These are phyloP conservation scores for Gossypium australe DNA, from an alignment of 345 rosid species.

Conservation along the genomic window DNA sequence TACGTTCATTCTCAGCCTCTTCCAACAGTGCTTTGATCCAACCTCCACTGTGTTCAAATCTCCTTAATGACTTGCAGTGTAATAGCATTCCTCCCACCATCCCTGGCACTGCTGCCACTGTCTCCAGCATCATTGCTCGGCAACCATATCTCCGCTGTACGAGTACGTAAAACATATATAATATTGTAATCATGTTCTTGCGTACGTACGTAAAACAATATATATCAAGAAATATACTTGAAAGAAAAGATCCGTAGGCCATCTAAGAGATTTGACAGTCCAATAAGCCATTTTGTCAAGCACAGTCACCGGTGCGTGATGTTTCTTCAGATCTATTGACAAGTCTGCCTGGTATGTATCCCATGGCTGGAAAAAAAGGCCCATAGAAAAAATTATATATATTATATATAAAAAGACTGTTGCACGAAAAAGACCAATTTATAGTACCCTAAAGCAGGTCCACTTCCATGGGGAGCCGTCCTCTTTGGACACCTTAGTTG, in stretches of 20 bases:
- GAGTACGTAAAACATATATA: not conserved
- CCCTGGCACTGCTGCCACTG: constrained; percentile 80
- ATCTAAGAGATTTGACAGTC: constrained; percentile 65
- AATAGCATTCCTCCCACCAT: constrained; percentile 80
- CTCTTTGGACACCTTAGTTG: constrained; percentile 37
- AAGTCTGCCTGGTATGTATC: constrained; percentile 55
- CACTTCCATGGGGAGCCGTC: constrained; percentile 64
- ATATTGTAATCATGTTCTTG: not conserved
- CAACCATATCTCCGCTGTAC: constrained; percentile 63
- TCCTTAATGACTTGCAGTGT: constrained; percentile 65
- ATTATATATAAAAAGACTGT: no score
- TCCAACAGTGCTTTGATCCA: constrained; percentile 76
- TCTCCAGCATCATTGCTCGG: constrained; percentile 87
- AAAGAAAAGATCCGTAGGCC: constrained; percentile 68
- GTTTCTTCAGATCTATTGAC: constrained; percentile 65
- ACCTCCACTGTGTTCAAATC: constrained; percentile 77
- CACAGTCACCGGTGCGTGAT: constrained; percentile 46
- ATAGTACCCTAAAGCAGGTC: constrained; percentile 49
- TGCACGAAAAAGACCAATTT: no score
- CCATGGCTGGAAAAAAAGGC: constrained; percentile 27
- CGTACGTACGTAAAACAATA: not conserved
- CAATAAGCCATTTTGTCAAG: constrained; percentile 55
- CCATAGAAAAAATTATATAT: no score
- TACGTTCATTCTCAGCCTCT: constrained; percentile 85
- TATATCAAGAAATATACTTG: constrained; percentile 36